phyloP scores from a whole-genome alignment of 2,329 filamentous ascomycete species.

The Tolypocladium endophyticum region DNA sequence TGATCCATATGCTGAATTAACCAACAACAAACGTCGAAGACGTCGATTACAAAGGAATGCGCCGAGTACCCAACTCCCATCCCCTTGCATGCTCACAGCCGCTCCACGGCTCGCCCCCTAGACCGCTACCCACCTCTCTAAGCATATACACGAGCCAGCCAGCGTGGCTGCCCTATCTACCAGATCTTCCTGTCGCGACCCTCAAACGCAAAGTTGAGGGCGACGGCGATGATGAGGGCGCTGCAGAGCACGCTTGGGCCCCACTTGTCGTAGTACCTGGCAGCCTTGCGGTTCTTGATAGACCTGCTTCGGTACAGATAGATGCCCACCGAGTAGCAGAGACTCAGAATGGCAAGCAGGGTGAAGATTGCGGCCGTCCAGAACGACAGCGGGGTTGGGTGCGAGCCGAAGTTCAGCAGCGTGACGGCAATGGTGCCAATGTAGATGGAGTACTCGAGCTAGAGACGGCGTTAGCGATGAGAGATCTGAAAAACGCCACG shows the following conservation, averaged over 20 bases:
- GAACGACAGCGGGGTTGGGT: constrained; percentile 48
- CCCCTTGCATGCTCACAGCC: neutral
- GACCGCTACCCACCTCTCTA: neutral
- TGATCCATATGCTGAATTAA: neutral
- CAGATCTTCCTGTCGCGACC: constrained; percentile 50
- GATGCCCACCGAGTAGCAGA: constrained; percentile 74
- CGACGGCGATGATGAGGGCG: constrained; percentile 62
- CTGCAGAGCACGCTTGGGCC: constrained; percentile 71
- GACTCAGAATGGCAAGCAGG: constrained; percentile 61
- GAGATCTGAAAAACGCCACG: neutral
- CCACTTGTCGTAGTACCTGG: constrained; percentile 83
- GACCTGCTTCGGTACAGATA: constrained; percentile 83
- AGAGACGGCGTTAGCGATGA: constrained; percentile 9
- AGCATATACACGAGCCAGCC: neutral
- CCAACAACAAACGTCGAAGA: neutral
- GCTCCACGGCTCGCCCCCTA: neutral
- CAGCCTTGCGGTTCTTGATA: constrained; percentile 74
- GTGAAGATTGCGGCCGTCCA: constrained; percentile 71
- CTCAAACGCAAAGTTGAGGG: constrained; percentile 71
- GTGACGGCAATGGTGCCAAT: constrained; percentile 80
- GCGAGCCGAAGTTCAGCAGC: constrained; percentile 67
- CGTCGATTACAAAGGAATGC: neutral
- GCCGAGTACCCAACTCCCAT: neutral
- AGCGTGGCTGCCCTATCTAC: constrained; percentile 19
- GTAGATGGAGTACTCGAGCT: constrained; percentile 94